Evolutionary conservation across 441 rosid species (phyloP).

Genomic region (Gossypium schwendimanii): DNA sequence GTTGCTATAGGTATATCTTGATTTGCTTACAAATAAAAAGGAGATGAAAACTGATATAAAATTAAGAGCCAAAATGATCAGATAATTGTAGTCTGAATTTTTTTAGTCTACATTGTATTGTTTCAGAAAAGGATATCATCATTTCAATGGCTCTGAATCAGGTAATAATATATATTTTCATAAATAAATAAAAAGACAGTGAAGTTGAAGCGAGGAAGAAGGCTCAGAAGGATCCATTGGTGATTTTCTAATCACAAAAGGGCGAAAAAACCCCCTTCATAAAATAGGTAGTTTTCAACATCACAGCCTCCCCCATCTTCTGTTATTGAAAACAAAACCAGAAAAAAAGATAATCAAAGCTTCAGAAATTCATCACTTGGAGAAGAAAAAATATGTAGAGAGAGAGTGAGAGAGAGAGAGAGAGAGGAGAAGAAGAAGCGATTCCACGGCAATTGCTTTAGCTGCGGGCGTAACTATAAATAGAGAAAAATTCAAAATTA

Average conservation of each 20-base stretch:
- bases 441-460: not conserved
- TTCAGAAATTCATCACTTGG: not conserved
- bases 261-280: slow-evolving; percentile 30
- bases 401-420: too few relatives aligned
- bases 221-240: slow-evolving; percentile 99
- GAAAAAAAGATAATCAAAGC: not conserved
- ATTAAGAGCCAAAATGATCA: slow-evolving; percentile 42
- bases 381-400: not conserved
- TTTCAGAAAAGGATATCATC: slow-evolving; percentile 53
- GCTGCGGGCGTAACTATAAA: not conserved
- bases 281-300: slow-evolving; percentile 81
- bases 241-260: slow-evolving; percentile 49
- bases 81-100: slow-evolving; percentile 91
- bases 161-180: not conserved
- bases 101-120: slow-evolving; percentile 47
- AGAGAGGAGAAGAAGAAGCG: not conserved
- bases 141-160: slow-evolving; percentile 37
- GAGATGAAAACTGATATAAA: not conserved
- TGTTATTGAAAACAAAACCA: not conserved
- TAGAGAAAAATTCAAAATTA: not conserved
- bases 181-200: not conserved
- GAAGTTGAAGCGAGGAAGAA: not conserved
- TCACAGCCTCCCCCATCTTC: slow-evolving; percentile 40
- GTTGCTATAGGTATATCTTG: not conserved
- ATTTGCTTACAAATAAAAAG: not conserved